Percentiles rank a stretch among this genome's conserved stretches.
These are phyloP conservation scores for Rhodomyrtus tomentosa DNA, from an alignment of 345 rosid species.

Conservation along the genomic window DNA sequence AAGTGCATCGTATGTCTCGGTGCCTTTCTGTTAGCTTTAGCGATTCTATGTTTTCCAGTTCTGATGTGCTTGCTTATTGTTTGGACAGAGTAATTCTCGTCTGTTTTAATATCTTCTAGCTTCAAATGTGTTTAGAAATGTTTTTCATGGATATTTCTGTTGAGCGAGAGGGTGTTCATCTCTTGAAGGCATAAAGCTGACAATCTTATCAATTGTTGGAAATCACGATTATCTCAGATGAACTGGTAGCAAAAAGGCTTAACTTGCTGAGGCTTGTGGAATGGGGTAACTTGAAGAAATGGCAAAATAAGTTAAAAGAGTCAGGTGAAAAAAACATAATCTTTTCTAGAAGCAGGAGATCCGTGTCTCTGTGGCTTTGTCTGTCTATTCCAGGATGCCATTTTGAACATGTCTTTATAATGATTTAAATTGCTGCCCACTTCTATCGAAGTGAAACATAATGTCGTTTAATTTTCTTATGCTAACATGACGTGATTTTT, in stretches of 20 bases:
- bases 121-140: not conserved
- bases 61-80: not conserved
- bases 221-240: not conserved
- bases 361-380: not conserved
- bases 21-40: not conserved
- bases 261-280: not conserved
- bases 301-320: not conserved
- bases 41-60: not conserved
- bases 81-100: not conserved
- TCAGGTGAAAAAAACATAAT: not conserved
- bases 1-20: constrained; percentile 63
- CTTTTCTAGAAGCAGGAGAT: not conserved
- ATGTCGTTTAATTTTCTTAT: not conserved
- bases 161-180: not conserved
- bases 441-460: not conserved
- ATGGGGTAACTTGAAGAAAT: not conserved
- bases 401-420: not conserved
- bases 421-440: not conserved
- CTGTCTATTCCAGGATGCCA: not conserved
- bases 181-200: not conserved
- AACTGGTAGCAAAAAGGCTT: not conserved
- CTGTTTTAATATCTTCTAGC: not conserved
- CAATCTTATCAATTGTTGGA: not conserved
- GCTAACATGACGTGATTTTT: not conserved
- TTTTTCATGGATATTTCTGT: not conserved